Evolutionary conservation across 148 eudicot species (phyloP).

Genomic region (Fallopia convolvulus): DNA sequence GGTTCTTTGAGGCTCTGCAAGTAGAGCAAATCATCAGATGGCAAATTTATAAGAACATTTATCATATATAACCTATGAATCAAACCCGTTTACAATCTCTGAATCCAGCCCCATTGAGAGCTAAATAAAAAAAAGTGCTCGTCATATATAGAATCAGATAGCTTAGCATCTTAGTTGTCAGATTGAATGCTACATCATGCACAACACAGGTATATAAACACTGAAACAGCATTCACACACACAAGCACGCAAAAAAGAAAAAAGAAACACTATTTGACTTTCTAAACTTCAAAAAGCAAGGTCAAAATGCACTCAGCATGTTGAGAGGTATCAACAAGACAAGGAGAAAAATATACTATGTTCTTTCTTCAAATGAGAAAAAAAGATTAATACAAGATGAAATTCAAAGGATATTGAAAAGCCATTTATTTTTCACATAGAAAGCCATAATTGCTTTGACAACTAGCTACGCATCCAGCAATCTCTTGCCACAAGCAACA

Average conservation of each 20-base stretch:
- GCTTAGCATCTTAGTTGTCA: too few species aligned
- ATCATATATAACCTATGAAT: not conserved
- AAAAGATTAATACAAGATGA: not conserved
- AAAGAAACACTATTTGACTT: not conserved
- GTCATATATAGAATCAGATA: not conserved
- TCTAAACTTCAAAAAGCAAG: not conserved
- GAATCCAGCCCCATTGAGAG: not conserved
- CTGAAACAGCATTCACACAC: not conserved
- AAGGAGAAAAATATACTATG: not conserved
- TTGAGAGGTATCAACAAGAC: not conserved
- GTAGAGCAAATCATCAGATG: not conserved
- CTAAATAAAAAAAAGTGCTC: not conserved
- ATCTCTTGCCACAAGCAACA: constrained; percentile 6
- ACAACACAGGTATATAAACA: not conserved
- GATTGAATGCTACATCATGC: too few species aligned
- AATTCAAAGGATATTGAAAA: not conserved
- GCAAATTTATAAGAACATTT: not conserved
- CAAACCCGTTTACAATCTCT: not conserved
- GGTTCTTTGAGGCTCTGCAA: constrained; percentile 38
- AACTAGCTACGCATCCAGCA: not conserved
- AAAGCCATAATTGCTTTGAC: not conserved
- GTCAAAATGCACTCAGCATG: not conserved
- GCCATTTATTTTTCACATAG: not conserved
- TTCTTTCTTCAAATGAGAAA: not conserved
- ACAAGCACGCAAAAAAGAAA: not conserved